These are phyloP conservation scores for Colletotrichum sp. DNA, from an alignment of 2,329 filamentous ascomycete genomes.

Conservation along the genomic window DNA sequence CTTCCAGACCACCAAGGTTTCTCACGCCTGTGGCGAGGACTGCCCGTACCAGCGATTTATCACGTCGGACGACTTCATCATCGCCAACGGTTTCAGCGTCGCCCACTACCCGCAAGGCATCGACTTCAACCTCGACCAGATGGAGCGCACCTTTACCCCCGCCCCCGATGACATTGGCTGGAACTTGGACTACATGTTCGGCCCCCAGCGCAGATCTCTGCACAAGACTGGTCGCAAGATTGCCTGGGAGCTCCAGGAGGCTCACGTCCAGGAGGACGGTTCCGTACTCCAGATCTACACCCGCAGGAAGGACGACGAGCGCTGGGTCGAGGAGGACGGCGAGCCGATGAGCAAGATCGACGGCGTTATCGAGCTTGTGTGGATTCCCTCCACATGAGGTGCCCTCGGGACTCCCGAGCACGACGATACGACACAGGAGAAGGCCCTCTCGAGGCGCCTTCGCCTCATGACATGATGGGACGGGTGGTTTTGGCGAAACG, in stretches of 20 bases:
- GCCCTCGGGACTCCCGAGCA: conserved; percentile 1
- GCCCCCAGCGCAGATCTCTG: conserved; percentile 52
- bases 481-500: not conserved
- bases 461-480: conserved; percentile 5
- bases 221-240: conserved; percentile 56
- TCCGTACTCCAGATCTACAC: conserved; percentile 60
- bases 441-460: not conserved
- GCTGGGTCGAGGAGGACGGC: conserved; percentile 54
- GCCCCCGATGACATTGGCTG: conserved; percentile 53
- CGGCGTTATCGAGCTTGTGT: conserved; percentile 62
- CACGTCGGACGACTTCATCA: conserved; percentile 56
- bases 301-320: conserved; percentile 54
- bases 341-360: conserved; percentile 57
- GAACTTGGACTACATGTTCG: conserved; percentile 57
- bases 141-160: conserved; percentile 58
- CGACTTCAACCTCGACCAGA: conserved; percentile 52
- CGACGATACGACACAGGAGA: conserved; percentile 11
- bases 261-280: conserved; percentile 50
- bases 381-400: conserved; percentile 45
- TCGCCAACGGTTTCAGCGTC: conserved; percentile 66
- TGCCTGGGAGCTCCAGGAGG: conserved; percentile 59
- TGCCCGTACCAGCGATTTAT: conserved; percentile 65
- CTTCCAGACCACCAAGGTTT: conserved; percentile 61
- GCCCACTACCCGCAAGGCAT: conserved; percentile 60
- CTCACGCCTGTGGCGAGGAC: conserved; percentile 65